Percentiles rank a stretch among this genome's conserved stretches.
phyloP scores from a whole-genome alignment of 805 yeast genomes.

The Peterozyma toletana region DNA sequence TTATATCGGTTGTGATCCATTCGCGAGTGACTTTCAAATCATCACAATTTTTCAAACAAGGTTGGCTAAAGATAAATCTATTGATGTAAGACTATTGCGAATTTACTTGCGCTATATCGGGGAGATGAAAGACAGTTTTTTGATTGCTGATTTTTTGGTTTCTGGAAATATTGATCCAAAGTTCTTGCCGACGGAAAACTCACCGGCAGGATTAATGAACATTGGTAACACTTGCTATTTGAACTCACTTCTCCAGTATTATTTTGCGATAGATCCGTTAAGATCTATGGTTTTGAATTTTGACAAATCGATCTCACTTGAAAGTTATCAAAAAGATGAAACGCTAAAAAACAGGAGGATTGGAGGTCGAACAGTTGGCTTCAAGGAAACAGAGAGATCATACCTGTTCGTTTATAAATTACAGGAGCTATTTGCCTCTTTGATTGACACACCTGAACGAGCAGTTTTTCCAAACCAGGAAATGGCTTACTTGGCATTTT shows the following conservation, averaged over 20 bases:
- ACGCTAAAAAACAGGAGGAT: conserved; percentile 51
- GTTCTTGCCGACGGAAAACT: conserved; percentile 51
- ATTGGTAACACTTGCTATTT: conserved; percentile 95
- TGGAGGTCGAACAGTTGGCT: conserved; percentile 81
- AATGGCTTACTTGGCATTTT: conserved; percentile 80
- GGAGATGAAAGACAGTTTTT: conserved; percentile 41
- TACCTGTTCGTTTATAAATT: conserved; percentile 74
- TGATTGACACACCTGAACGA: conserved; percentile 55
- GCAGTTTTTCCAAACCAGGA: conserved; percentile 79
- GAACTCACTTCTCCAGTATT: conserved; percentile 85
- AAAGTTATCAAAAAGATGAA: conserved; percentile 20
- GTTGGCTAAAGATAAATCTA: conserved; percentile 27
- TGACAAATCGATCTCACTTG: conserved; percentile 24
- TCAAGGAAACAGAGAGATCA: conserved; percentile 72
- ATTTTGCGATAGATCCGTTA: conserved; percentile 78
- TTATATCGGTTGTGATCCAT: conserved; percentile 38
- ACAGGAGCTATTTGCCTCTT: conserved; percentile 57
- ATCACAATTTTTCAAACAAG: conserved; percentile 46
- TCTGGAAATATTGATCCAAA: conserved; percentile 59
- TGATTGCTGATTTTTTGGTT: conserved; percentile 47
- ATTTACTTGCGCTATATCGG: conserved; percentile 53
- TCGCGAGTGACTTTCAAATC: conserved; percentile 51
- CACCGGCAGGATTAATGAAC: conserved; percentile 91
- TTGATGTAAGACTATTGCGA: conserved; percentile 51
- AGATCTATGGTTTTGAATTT: conserved; percentile 59